These are phyloP conservation scores for Trypanosoma theileri DNA, from an alignment of 208 protist species.

Conservation along the genomic window DNA sequence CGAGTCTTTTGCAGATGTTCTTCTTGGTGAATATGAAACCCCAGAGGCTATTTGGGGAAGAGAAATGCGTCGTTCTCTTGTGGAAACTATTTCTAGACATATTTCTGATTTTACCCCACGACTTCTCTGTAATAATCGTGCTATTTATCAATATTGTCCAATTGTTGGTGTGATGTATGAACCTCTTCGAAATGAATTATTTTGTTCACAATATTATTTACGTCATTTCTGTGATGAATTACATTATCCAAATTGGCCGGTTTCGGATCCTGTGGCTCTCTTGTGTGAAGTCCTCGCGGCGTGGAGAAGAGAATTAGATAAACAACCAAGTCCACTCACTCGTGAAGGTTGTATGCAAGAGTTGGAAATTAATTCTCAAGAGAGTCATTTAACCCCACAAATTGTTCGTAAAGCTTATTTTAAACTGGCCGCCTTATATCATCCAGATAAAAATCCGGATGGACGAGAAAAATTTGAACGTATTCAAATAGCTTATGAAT, in stretches of 20 bases:
- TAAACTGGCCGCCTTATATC: constrained; percentile 88
- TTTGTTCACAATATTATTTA: constrained; percentile 95
- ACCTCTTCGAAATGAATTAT: constrained; percentile 89
- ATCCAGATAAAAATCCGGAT: constrained; percentile 97
- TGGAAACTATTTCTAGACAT: constrained; percentile 90
- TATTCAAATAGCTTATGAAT: constrained; percentile 91
- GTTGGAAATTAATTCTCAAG: constrained; percentile 59
- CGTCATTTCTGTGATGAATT: constrained; percentile 91
- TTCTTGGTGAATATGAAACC: constrained; percentile 94
- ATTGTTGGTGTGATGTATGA: constrained; percentile 89
- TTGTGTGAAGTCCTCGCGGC: constrained; percentile 83
- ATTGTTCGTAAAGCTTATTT: constrained; percentile 94
- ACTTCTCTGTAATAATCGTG: constrained; percentile 84
- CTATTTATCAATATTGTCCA: constrained; percentile 93
- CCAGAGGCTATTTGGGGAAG: constrained; percentile 95
- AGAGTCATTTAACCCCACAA: constrained; percentile 34
- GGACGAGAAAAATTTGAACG: constrained; percentile 92
- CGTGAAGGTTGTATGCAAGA: constrained; percentile 60
- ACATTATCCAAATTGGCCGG: constrained; percentile 92
- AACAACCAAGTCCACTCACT: constrained; percentile 77
- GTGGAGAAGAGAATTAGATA: constrained; percentile 88
- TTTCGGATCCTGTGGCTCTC: constrained; percentile 82
- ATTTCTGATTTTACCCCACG: constrained; percentile 92
- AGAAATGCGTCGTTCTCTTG: constrained; percentile 89
- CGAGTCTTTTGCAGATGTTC: constrained; percentile 89